Evolutionary conservation across 2,329 filamentous ascomycete species (phyloP), one percentile per base, ranked within the genome.

Genomic region (Fragosphaeria purpurea): DNA sequence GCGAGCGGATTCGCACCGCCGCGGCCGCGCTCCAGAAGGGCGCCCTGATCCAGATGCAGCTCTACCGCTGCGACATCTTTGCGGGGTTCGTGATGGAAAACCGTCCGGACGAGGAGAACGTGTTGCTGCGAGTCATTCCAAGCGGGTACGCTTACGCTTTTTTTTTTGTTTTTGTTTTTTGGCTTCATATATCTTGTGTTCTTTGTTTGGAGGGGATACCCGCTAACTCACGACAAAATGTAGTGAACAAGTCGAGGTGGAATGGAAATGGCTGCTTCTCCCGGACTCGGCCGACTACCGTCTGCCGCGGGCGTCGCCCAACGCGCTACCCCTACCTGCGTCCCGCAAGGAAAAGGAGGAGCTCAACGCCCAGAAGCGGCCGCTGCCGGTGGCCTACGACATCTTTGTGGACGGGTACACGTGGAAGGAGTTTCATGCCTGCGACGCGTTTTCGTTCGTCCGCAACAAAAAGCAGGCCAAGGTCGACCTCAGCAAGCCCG

Each of bases 61-160:
- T 85, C 63, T 73, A 85, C 67, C 79, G 83, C 63, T 83, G 86
- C 39, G 88, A 97, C 51, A 93, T 97, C 41, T 95, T 95, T 67
- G 93, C 89, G 39, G 93, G 89, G 48, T 74, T 88, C 49, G 83
- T 98, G 45, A 75, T 93, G 31, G 87, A 95, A 68, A 97, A 95
- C 58, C 75, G 86, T 53, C 70, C 69, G 13, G 80, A 80, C 49
- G 91, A 95, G 69, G 78, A 86, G 62, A 85, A 76, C 51, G 68
- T 95, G 30, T 72, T 96, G 33, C 67, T 97, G 41, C 86, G 95
- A 59, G 77, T 95, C 55, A 72, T 97, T 58, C 91, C 93, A 38
- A 83, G 85, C 64, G 86, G 87, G 82, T 90, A 80, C 67, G 82
- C 76, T 39, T 33, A 34, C 5, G 12, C 31, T 2, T 30, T 44